These are phyloP conservation scores for Xerocomellus chrysenteron DNA, from an alignment of 768 basidiomycete species.

Conservation along the genomic window DNA sequence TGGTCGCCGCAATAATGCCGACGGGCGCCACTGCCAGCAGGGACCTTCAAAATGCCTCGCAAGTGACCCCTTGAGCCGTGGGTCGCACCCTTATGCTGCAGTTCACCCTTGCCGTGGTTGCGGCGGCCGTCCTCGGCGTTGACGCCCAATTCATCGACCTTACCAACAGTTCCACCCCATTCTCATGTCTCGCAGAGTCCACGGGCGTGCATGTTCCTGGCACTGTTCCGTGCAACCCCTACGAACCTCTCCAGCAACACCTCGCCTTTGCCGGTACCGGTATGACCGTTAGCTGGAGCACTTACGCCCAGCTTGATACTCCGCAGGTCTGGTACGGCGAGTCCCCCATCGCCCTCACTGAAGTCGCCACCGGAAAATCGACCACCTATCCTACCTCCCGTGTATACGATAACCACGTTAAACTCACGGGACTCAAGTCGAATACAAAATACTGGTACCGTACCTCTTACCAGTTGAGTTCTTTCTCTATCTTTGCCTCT, in stretches of 20 bases:
- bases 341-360: constrained; percentile 17
- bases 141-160: constrained; percentile 21
- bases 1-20: background rate
- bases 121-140: constrained; percentile 7
- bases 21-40: background rate
- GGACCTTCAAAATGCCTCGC: background rate
- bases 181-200: constrained; percentile 27
- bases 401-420: constrained; percentile 31
- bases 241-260: constrained; percentile 28
- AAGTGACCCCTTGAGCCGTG: background rate
- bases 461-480: constrained; percentile 24
- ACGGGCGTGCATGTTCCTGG: constrained; percentile 30
- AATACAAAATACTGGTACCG: constrained; percentile 30
- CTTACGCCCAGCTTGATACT: constrained; percentile 16
- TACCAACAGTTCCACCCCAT: constrained; percentile 6
- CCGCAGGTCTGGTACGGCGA: constrained; percentile 28
- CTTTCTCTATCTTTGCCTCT: background rate
- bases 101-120: constrained; percentile 4
- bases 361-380: constrained; percentile 20
- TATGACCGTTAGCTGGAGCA: constrained; percentile 30
- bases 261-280: constrained; percentile 27
- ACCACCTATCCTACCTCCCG: constrained; percentile 25
- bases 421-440: constrained; percentile 23
- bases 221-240: constrained; percentile 27
- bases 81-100: background rate